Evolutionary conservation across 2,329 filamentous ascomycete species (phyloP).

Genomic region (Nigrospora sphaerica): DNA sequence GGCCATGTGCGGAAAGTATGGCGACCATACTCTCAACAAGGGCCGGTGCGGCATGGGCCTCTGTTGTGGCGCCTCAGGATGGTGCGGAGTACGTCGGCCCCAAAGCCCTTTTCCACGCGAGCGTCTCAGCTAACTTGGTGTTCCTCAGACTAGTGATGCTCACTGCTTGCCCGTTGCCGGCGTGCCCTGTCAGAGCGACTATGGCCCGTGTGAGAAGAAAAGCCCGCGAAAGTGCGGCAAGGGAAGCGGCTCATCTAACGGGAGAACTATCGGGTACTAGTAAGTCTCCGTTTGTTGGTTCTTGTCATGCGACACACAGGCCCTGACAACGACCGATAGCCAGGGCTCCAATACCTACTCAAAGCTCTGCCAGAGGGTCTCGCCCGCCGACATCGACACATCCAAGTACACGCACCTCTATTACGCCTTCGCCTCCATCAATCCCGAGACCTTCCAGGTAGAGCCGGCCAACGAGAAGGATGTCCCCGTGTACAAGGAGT

Average conservation of each 20-base stretch:
- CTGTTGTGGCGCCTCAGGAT: not conserved
- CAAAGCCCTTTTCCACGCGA: not conserved
- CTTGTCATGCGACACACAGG: no score
- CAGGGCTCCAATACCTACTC: not conserved
- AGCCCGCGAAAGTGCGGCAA: conserved; percentile 1
- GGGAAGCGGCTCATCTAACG: not conserved
- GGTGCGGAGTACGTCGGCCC: not conserved
- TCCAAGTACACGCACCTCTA: conserved; percentile 8
- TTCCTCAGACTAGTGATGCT: no score
- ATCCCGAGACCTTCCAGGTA: conserved; percentile 20
- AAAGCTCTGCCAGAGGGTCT: conserved; percentile 6
- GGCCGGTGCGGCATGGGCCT: conserved; percentile 1
- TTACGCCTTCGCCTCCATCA: conserved; percentile 24
- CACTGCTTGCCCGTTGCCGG: no score
- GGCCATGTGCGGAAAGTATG: conserved; percentile 5
- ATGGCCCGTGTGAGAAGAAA: not conserved
- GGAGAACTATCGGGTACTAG: conserved; percentile 8
- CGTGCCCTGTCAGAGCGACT: not conserved
- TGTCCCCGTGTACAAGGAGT: conserved; percentile 14
- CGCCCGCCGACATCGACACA: conserved; percentile 4
- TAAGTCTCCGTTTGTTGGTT: not conserved
- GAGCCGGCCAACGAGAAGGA: conserved; percentile 3
- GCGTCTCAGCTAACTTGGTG: no score
- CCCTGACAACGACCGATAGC: no score
- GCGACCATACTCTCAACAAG: not conserved